Base-by-base conservation (phyloP, 2,329 filamentous ascomycete species). In the Apiospora kogelbergensis region DNA sequence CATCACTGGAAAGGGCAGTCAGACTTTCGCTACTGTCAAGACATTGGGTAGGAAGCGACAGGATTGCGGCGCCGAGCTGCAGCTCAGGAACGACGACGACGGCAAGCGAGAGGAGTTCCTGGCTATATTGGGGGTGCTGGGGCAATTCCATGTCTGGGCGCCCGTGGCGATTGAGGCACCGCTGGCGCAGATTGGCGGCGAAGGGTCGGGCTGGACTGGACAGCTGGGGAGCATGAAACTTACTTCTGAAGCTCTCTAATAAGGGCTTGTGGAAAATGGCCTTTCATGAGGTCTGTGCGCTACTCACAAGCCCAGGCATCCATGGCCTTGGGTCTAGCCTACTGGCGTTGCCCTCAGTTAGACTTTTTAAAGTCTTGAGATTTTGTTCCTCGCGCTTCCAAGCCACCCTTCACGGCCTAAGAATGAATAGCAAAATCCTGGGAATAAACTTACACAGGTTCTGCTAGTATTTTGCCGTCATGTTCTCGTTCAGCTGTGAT, bases 81-180 rank as follows among this genome's bases (percentile, higher is more conserved):
- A 46, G 20, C 26, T 6, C 15, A n/a, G 45, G 65, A 63, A 15
- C 67, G 68, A 26, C 57, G 71, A 69, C 68, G 68, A 22, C 57
- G 71, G 69, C 0, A 69, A 71, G 11, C 78, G 80, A 69, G 77
- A 80, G 70, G 80, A 84, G 73, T 84, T 85, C 65, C 68, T 78
- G n/a, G 80, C 82, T 0, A 73, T 78, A 5, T 78, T 85, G 68
- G 83, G 83, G 0, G 77, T 84, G 67, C 81, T 84, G 66, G 82
- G 82, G 0, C 74, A 74, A 53, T 75, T 74, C 7, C 78, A 82
- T 46, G 80, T 81, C 20, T 84, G 81, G 82, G 79, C 77, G 5
- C 75, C 78, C 3, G 80, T 85, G 24, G 82, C 81, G 0, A 77
- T 85, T 68, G 83, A 84, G 74, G 84, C 83, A 10, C 83, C 84